These are phyloP conservation scores for Aspergillaceae sp. DNA, from an alignment of 2,329 filamentous ascomycete species.

Conservation along the genomic window DNA sequence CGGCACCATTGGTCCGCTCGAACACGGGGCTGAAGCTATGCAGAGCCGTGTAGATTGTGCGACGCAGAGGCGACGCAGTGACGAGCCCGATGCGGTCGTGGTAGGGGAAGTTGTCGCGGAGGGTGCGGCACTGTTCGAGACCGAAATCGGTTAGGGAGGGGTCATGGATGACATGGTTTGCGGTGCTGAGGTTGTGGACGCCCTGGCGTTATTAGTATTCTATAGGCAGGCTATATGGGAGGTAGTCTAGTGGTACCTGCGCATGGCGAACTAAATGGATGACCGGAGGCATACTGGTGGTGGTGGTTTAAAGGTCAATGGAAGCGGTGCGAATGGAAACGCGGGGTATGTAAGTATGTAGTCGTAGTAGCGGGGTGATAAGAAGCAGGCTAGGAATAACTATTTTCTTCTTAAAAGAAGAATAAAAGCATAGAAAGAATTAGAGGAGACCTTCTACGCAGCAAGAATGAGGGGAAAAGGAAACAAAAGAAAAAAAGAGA, in stretches of 20 bases:
- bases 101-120: conserved; percentile 56
- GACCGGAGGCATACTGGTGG: conserved; percentile 31
- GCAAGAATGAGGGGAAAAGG: not conserved
- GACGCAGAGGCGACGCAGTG: conserved; percentile 68
- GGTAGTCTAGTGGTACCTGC: conserved; percentile 24
- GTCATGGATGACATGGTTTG: conserved; percentile 66
- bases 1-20: conserved; percentile 26
- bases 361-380: not conserved
- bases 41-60: conserved; percentile 71
- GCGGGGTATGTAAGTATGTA: conserved; percentile 10
- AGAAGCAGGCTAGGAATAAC: not conserved
- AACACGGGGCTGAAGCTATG: conserved; percentile 56
- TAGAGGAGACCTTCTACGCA: not conserved
- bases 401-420: not conserved
- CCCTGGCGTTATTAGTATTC: conserved; percentile 44
- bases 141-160: conserved; percentile 71
- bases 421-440: not conserved
- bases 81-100: conserved; percentile 60
- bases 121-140: conserved; percentile 59
- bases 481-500: conserved; percentile 3
- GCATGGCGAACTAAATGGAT: conserved; percentile 41
- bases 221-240: not conserved
- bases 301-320: too few relatives aligned
- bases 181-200: conserved; percentile 65
- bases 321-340: conserved; percentile 1